Evolutionary conservation across 352 stramenopile species (phyloP).

Genomic region (Saprolegnia diclina): DNA sequence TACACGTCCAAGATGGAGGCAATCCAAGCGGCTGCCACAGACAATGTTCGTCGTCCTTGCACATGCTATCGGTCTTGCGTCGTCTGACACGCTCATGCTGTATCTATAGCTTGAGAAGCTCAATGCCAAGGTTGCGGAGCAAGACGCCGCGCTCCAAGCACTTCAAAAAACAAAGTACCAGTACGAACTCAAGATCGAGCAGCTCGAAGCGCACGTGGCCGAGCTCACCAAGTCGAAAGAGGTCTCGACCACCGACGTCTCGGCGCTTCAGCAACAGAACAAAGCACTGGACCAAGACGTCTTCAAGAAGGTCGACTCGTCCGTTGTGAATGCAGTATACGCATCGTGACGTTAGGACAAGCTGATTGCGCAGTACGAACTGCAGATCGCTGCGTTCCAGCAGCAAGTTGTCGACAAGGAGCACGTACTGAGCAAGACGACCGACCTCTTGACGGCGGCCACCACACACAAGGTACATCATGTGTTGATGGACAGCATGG

Average conservation of each 20-base stretch:
- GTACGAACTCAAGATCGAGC: conserved; percentile 68
- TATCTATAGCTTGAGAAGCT: conserved; percentile 51
- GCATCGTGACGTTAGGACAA: conserved; percentile 56
- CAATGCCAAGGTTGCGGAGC: conserved; percentile 41
- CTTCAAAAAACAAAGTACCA: conserved; percentile 74
- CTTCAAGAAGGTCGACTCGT: conserved; percentile 32
- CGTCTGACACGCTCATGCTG: conserved; percentile 3
- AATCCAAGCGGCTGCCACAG: conserved; percentile 50
- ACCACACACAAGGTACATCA: conserved; percentile 22
- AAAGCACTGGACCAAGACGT: conserved; percentile 74
- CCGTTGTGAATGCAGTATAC: neutral
- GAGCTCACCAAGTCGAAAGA: conserved; percentile 48
- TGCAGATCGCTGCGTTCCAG: conserved; percentile 56
- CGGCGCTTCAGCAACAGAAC: conserved; percentile 54
- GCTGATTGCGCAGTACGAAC: conserved; percentile 66
- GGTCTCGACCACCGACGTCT: conserved; percentile 41
- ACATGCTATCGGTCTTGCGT: neutral
- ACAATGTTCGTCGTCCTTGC: conserved; percentile 57
- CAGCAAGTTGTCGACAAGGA: conserved; percentile 50
- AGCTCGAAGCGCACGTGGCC: conserved; percentile 53
- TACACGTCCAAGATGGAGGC: conserved; percentile 62
- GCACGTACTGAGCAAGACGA: conserved; percentile 15
- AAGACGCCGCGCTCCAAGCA: conserved; percentile 45
- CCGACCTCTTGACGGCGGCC: conserved; percentile 8
- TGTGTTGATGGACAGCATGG: neutral